A percentile compares a stretch with the other conserved stretches of the same genome.
phyloP scores from a whole-genome alignment of 1,284 basidiomycete species.

The Pseudozyma tsukubaensis region DNA sequence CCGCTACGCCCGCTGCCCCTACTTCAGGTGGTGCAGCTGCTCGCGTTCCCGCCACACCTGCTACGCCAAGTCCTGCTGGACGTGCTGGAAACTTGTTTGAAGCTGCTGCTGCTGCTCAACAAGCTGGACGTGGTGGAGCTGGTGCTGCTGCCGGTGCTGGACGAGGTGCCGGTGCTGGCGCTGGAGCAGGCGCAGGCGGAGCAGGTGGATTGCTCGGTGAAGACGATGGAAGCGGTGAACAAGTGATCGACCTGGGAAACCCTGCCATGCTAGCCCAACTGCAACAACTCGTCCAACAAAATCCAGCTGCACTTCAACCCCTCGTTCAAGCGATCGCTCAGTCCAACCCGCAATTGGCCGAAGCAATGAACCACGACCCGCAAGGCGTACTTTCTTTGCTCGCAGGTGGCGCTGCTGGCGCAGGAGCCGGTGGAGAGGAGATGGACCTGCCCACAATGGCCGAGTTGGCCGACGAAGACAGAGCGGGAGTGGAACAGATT shows the following conservation, averaged over 20 bases:
- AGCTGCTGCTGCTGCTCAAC: slow-evolving; percentile 66
- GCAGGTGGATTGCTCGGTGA: slow-evolving; percentile 50
- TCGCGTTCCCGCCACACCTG: slow-evolving; percentile 54
- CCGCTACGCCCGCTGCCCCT: slow-evolving; percentile 72
- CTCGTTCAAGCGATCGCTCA: slow-evolving; percentile 67
- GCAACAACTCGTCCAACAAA: slow-evolving; percentile 63
- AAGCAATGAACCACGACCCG: slow-evolving; percentile 64
- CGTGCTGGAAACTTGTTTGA: slow-evolving; percentile 69
- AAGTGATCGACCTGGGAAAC: slow-evolving; percentile 66
- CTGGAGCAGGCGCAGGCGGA: slow-evolving; percentile 24
- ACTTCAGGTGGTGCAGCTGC: slow-evolving; percentile 69
- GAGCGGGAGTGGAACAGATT: slow-evolving; percentile 62
- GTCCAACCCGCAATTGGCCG: slow-evolving; percentile 65
- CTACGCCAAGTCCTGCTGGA: slow-evolving; percentile 45
- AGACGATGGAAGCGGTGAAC: slow-evolving; percentile 61
- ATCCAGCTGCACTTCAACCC: slow-evolving; percentile 66
- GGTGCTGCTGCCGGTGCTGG: slow-evolving; percentile 24
- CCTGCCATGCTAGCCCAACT: slow-evolving; percentile 65
- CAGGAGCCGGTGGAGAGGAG: slow-evolving; percentile 54
- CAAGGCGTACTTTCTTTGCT: slow-evolving; percentile 64
- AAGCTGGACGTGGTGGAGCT: slow-evolving; percentile 36
- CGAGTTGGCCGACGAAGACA: slow-evolving; percentile 60
- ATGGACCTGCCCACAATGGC: slow-evolving; percentile 57
- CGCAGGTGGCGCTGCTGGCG: slow-evolving; percentile 50
- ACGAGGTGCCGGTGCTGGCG: slow-evolving; percentile 40